Evolutionary conservation across 2,329 filamentous ascomycete genomes (phyloP).

Genomic region (Beauveria brongniartii): DNA sequence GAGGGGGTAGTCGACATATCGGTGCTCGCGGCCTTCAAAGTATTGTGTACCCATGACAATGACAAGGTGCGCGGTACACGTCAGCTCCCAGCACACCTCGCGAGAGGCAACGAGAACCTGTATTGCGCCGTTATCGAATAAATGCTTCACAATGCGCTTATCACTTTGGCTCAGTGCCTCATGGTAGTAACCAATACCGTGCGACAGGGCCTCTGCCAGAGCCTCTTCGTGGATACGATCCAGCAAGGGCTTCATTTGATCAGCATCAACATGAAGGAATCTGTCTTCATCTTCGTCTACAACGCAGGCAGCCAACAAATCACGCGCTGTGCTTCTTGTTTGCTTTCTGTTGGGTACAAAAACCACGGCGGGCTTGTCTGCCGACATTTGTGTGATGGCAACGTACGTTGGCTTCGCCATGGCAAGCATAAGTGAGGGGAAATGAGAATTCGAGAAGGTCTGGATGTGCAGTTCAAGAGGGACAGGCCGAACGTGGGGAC

Average conservation of each 20-base stretch:
- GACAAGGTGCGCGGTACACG: slow-evolving; percentile 80
- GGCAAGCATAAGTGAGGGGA: slow-evolving; percentile 94
- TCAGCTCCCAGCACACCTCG: slow-evolving; percentile 94
- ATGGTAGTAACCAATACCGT: slow-evolving; percentile 95
- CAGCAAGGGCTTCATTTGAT: slow-evolving; percentile 75
- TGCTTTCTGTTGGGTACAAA: slow-evolving; percentile 95
- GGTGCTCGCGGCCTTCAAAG: slow-evolving; percentile 92
- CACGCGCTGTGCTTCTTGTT: slow-evolving; percentile 75
- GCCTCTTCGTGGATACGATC: slow-evolving; percentile 78
- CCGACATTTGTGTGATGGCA: slow-evolving; percentile 78
- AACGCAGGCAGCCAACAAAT: slow-evolving; percentile 79
- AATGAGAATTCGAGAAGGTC: slow-evolving; percentile 91
- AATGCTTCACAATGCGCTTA: slow-evolving; percentile 86
- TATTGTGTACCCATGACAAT: slow-evolving; percentile 97
- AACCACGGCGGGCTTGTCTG: slow-evolving; percentile 81
- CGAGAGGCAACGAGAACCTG: slow-evolving; percentile 71
- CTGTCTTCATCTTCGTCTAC: slow-evolving; percentile 88
- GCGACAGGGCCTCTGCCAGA: slow-evolving; percentile 79
- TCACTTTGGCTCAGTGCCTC: slow-evolving; percentile 84
- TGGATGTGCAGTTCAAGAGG: slow-evolving; percentile 92
- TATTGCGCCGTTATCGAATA: slow-evolving; percentile 83
- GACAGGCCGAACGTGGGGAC: slow-evolving; percentile 79
- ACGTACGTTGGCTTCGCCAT: slow-evolving; percentile 95
- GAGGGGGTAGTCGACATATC: slow-evolving; percentile 92
- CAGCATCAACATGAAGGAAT: slow-evolving; percentile 77